Base-by-base conservation (phyloP, 2,329 filamentous ascomycete species). In the Penicillium sp. region DNA sequence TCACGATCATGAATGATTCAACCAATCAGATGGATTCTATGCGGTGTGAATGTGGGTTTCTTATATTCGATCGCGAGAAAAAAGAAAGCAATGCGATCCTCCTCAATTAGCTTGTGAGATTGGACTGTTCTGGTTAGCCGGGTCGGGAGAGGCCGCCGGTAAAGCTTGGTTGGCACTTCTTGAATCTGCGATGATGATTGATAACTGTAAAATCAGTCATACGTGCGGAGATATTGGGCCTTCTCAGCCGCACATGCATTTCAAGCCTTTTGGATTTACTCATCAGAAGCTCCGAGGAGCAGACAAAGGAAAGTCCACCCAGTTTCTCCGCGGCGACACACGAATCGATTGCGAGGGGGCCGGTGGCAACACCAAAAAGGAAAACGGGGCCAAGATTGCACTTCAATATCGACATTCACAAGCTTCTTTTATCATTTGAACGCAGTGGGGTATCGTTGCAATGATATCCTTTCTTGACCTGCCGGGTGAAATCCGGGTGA, bases 381-480 rank as follows among this genome's bases (percentile, higher is more conserved):
- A 47, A 59, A 53, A 56, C 56, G 45, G 51, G 42, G 51, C 50
- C 49, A 50, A 24, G n/a, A 28, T 33, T 33, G 33, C 45, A 35
- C 44, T 37, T 49, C 15, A 19, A 26, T 33, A 53, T 53, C 55
- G 4, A 45, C 6, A 47, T 17, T 26, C 13, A 24, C 22, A 35
- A 49, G 22, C 26, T 37, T 58, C 8, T 12, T 58, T 22, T n/a
- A 26, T 45, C 26, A 26, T 33, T 53, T 58, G n/a, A 24, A 37
- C 50, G n/a, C 38, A 9, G 9, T 22, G 22, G 33, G 28, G 44
- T 45, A 19, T 10, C 42, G n/a, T 19, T 26, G n/a, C 10, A 28
- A 63, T 63, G 61, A 24, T 59, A 37, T 60, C 61, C 9, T 60
- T 63, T 37, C 49, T 63, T 35, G 54, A 60, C 19, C 50, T 63